Evolutionary conservation across 495 filamentous ascomycete genomes (phyloP).

Genomic region (Bryoglossum gracile): DNA sequence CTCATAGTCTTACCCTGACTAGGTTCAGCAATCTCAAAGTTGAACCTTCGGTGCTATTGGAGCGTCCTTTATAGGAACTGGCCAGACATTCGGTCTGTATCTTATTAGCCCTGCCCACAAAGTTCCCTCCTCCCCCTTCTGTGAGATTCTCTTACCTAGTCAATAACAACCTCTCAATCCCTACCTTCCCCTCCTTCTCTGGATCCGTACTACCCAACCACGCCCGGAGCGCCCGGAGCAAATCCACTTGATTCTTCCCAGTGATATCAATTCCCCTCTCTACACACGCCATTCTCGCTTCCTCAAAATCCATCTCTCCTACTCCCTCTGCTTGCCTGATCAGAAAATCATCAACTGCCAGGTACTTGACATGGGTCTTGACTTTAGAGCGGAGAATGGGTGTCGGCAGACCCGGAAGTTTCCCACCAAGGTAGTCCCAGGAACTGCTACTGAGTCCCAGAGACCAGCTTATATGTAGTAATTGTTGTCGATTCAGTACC

Average conservation of each 20-base stretch:
- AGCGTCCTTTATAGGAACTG: conserved; percentile 4
- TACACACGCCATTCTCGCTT: conserved; percentile 50
- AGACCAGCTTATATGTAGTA: conserved; percentile 29
- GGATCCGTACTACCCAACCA: no score
- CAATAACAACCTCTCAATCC: conserved; percentile 19
- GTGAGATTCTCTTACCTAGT: conserved; percentile 25
- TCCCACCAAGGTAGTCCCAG: conserved; percentile 35
- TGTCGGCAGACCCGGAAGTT: conserved; percentile 29
- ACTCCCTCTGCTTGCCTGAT: conserved; percentile 47
- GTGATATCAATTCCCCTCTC: conserved; percentile 40
- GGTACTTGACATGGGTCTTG: conserved; percentile 39
- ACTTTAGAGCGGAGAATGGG: conserved; percentile 37
- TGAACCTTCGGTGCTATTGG: no score
- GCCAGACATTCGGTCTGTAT: conserved; percentile 22
- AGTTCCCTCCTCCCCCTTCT: no score
- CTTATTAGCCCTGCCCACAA: no score
- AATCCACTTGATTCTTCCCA: conserved; percentile 21
- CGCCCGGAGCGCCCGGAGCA: conserved; percentile 18
- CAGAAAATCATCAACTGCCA: conserved; percentile 52
- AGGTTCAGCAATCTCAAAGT: no score
- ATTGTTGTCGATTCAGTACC: conserved; percentile 19
- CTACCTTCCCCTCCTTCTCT: conserved; percentile 17
- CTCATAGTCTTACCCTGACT: no score
- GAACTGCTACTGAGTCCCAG: conserved; percentile 38
- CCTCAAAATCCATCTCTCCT: conserved; percentile 39